Evolutionary conservation across 345 rosid genomes (phyloP), one percentile per base, ranked within the genome.

Genomic region (Acer yangbiense): DNA sequence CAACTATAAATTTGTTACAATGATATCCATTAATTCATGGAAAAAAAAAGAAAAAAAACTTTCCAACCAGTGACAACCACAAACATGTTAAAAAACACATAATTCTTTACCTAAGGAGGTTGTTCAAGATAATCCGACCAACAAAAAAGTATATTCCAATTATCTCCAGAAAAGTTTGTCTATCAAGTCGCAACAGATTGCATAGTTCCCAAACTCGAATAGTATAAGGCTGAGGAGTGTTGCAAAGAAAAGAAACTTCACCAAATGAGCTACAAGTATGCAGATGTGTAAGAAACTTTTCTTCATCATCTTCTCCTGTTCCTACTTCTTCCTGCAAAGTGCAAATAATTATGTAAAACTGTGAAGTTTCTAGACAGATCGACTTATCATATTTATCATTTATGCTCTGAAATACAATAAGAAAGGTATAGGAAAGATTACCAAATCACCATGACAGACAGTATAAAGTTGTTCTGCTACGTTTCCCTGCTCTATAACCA

Each of bases 391-490:
- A 43, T 9, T 43, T 14, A 21, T 25, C 27, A 62, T 1, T n/a
- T 27, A 64, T 27, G 27, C 64, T 60, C 64, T 60, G 3, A 10
- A 60, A 60, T 21, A 64, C 18, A 20, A 12, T 64, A 23, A 23
- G 12, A 6, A 27, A 23, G 25, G 27, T 6, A 20, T n/a, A 60
- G 63, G 10, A 63, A 6, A 46, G 25, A 39, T 64, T 91, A 94
- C 98, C 93, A 94, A 69, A 79, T 78, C 83, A 67, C 98, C 98
- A 3, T 90, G 86, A 77, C 97, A 93, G 76, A 94, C 81, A 72
- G 93, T 80, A 81, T 88, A 94, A 44, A 94, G 89, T 68, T 94
- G 97, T 85, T 94, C 97, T 14, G 85, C 87, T 32, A 76, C 79
- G 0, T 87, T 86, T 76, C 93, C 98, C 72, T 93, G 89, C 78